Evolutionary conservation across 495 filamentous ascomycete species (phyloP).

Genomic region (Viridothelium virens): DNA sequence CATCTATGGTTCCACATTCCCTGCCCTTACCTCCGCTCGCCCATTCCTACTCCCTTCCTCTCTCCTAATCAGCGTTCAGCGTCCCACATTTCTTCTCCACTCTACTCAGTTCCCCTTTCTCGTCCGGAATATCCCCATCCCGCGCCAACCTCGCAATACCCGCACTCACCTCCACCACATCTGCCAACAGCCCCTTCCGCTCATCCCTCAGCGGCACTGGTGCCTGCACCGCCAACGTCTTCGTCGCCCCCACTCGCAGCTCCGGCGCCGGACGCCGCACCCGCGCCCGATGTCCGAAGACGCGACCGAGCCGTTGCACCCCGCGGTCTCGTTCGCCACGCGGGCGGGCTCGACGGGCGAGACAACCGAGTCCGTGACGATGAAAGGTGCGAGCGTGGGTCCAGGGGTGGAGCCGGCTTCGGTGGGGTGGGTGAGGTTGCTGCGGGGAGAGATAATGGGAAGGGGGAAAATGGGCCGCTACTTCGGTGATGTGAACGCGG

Average conservation of each 20-base stretch:
- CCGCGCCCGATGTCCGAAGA: conserved; percentile 84
- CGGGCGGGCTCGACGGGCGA: no score
- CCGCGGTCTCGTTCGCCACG: conserved; percentile 57
- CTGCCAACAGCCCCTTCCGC: conserved; percentile 58
- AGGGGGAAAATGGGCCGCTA: conserved; percentile 72
- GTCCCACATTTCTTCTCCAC: conserved; percentile 86
- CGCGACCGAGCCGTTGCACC: conserved; percentile 85
- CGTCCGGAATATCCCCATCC: conserved; percentile 51
- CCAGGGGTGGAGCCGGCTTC: conserved; percentile 72
- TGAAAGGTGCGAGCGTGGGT: conserved; percentile 66
- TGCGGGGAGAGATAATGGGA: conserved; percentile 77
- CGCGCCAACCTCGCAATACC: conserved; percentile 63
- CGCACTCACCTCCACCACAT: conserved; percentile 64
- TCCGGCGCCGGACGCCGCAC: conserved; percentile 56
- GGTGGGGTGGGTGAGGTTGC: conserved; percentile 78
- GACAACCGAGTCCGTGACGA: conserved; percentile 49
- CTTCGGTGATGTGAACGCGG: conserved; percentile 61
- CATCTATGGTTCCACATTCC: not conserved
- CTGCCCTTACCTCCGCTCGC: not conserved
- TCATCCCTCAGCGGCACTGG: conserved; percentile 55
- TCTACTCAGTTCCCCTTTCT: conserved; percentile 60
- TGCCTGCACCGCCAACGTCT: conserved; percentile 60
- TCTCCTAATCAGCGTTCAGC: conserved; percentile 56
- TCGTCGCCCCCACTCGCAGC: conserved; percentile 74
- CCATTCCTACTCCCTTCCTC: not conserved